Conservation (phyloP, 306 rosid species). For the Ochetophila trinervis region DNA sequence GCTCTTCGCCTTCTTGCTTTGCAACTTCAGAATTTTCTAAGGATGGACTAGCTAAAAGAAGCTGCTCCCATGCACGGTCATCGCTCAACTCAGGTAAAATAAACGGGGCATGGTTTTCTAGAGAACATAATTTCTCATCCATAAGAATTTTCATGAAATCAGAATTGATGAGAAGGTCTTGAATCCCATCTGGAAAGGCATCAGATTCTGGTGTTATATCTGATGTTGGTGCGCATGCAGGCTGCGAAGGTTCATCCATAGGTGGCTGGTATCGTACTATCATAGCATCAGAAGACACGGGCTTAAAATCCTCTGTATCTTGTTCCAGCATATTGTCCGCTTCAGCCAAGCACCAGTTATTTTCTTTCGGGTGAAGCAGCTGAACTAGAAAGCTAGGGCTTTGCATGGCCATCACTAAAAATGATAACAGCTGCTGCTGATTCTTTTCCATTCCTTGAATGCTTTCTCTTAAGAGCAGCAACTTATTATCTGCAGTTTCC, state of each 20-base stretch:
- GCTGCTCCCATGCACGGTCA: slow-evolving; percentile 69
- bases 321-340: slow-evolving; percentile 46
- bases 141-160: slow-evolving; percentile 71
- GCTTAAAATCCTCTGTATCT: slow-evolving; percentile 30
- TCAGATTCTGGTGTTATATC: slow-evolving; percentile 40
- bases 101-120: slow-evolving; percentile 55
- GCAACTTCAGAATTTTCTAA: slow-evolving; percentile 38
- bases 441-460: slow-evolving; percentile 87
- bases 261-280: slow-evolving; percentile 70
- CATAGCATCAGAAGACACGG: slow-evolving; percentile 49
- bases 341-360: slow-evolving; percentile 69
- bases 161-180: slow-evolving; percentile 58
- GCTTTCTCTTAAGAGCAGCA: slow-evolving; percentile 60
- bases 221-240: slow-evolving; percentile 31
- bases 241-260: slow-evolving; percentile 34
- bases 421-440: slow-evolving; percentile 95
- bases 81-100: slow-evolving; percentile 60
- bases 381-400: slow-evolving; percentile 76
- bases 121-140: slow-evolving; percentile 64
- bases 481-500: slow-evolving; percentile 58
- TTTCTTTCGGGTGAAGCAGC: slow-evolving; percentile 76
- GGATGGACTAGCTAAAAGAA: slow-evolving; percentile 52
- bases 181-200: slow-evolving; percentile 44
- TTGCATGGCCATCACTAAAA: slow-evolving; percentile 94
- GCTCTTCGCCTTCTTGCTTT: slow-evolving; percentile 32